phyloP scores from a whole-genome alignment of 192 early-diverging fungal genomes.

The Nowakowskiella sp. region DNA sequence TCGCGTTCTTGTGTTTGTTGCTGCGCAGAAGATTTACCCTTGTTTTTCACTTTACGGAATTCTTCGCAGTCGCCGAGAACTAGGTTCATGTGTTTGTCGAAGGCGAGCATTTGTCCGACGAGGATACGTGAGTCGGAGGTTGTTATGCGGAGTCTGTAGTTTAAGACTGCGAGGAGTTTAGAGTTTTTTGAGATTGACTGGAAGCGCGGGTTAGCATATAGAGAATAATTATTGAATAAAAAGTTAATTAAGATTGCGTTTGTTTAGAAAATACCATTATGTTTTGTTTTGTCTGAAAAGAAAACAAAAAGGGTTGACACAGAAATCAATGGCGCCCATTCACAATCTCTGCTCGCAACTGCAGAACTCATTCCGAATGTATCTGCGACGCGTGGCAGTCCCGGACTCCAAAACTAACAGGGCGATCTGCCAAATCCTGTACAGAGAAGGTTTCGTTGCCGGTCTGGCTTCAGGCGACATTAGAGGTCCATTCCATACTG shows the following conservation, averaged over 20 bases:
- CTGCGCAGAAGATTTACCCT: constrained; percentile 38
- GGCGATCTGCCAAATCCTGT: constrained; percentile 76
- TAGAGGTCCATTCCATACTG: constrained; percentile 51
- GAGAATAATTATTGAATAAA: too few relatives aligned
- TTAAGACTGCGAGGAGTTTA: constrained; percentile 89
- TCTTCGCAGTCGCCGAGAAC: constrained; percentile 97
- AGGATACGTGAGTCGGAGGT: constrained; percentile 84
- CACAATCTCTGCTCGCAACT: constrained; percentile 82
- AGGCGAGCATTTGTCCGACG: constrained; percentile 97
- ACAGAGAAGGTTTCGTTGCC: constrained; percentile 84
- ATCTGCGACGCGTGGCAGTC: constrained; percentile 71
- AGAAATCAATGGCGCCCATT: constrained; percentile 59
- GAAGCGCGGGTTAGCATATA: too few relatives aligned
- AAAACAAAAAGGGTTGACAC: too few relatives aligned
- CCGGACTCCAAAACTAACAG: constrained; percentile 84
- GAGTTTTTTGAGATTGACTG: constrained; percentile 33
- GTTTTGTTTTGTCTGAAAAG: too few relatives aligned
- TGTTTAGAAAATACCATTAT: too few relatives aligned
- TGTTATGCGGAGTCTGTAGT: constrained; percentile 89
- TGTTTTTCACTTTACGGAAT: constrained; percentile 83
- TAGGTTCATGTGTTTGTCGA: constrained; percentile 99
- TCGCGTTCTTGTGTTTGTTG: constrained; percentile 59
- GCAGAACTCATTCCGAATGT: constrained; percentile 83
- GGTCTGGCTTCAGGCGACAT: constrained; percentile 71
- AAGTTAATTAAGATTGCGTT: too few relatives aligned